Evolutionary conservation across 2,329 filamentous ascomycete species (phyloP).

Genomic region (Colletotrichum horii): DNA sequence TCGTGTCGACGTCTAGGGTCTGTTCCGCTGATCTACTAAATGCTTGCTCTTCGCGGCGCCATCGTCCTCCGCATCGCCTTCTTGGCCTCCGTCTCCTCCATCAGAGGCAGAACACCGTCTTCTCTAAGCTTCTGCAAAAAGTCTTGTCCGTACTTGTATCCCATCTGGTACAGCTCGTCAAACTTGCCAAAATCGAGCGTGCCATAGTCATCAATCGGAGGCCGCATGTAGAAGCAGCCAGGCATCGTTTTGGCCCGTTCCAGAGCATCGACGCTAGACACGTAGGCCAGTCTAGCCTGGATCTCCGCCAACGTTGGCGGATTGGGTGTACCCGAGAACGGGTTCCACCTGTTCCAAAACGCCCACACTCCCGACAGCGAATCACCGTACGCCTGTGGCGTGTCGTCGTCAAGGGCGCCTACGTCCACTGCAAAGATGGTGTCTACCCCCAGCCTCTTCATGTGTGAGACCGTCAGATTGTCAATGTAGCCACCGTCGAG

Average conservation of each 20-base stretch:
- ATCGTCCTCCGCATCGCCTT: conserved; percentile 78
- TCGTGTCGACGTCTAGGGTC: neutral
- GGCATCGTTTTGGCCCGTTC: conserved; percentile 91
- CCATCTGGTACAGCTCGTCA: conserved; percentile 92
- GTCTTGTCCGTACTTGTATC: conserved; percentile 83
- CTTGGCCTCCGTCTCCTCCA: conserved; percentile 78
- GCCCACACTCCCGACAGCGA: conserved; percentile 96
- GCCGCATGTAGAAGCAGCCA: conserved; percentile 95
- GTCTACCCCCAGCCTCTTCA: conserved; percentile 92
- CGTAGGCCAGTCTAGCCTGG: conserved; percentile 92
- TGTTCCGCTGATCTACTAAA: conserved; percentile 46
- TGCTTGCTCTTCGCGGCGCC: conserved; percentile 80
- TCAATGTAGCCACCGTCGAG: conserved; percentile 97
- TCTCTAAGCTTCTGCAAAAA: conserved; percentile 79
- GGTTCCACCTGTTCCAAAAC: conserved; percentile 95
- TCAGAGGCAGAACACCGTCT: conserved; percentile 74
- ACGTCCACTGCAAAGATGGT: conserved; percentile 97
- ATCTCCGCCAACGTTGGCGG: conserved; percentile 96
- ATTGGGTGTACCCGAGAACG: conserved; percentile 86
- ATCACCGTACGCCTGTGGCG: conserved; percentile 91
- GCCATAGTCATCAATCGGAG: conserved; percentile 90
- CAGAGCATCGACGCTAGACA: conserved; percentile 91
- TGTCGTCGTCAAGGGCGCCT: conserved; percentile 88
- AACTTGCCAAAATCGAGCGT: conserved; percentile 97
- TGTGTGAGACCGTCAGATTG: conserved; percentile 95